Percentiles rank a stretch among this genome's conserved stretches.
phyloP scores from a whole-genome alignment of 441 rosid species.

The Populus hybrid region DNA sequence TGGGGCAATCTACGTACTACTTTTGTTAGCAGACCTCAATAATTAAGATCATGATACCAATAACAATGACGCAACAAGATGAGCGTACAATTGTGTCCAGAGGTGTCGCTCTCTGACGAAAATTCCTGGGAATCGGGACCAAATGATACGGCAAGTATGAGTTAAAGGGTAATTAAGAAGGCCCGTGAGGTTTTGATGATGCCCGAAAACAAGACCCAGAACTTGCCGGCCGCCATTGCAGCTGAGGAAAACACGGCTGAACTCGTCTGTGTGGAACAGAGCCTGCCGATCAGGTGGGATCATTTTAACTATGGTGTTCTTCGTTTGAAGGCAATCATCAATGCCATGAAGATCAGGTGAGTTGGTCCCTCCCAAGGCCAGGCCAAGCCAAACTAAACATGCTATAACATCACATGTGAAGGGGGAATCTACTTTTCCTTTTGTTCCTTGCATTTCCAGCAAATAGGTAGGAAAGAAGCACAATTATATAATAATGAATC shows the following conservation, averaged over 20 bases:
- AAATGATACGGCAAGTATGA: not conserved
- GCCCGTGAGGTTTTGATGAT: not conserved
- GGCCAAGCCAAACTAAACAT: constrained; percentile 31
- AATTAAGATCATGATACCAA: not conserved
- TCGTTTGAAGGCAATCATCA: constrained; percentile 4
- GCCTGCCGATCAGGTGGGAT: not conserved
- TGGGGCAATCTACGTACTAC: not conserved
- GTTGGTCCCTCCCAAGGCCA: constrained; percentile 10
- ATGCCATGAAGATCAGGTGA: not conserved
- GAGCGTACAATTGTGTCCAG: not conserved
- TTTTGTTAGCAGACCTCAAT: not conserved
- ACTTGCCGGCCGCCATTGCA: constrained; percentile 2
- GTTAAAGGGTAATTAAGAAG: not conserved
- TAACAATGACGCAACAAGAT: not conserved
- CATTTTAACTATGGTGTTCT: not conserved
- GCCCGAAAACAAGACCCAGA: not conserved
- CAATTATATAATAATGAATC: constrained; percentile 11
- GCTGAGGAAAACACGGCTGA: not conserved
- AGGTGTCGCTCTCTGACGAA: constrained; percentile 13
- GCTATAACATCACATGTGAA: constrained; percentile 44
- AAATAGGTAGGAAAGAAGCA: constrained; percentile 34
- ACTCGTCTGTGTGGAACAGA: not conserved
- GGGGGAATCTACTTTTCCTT: constrained; percentile 46
- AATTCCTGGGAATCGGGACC: not conserved
- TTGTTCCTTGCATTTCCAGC: constrained; percentile 44